Percentiles rank a stretch among this genome's conserved stretches.
Conservation (phyloP, 2,329 filamentous ascomycete species). For the Ustilaginoidea virens region DNA sequence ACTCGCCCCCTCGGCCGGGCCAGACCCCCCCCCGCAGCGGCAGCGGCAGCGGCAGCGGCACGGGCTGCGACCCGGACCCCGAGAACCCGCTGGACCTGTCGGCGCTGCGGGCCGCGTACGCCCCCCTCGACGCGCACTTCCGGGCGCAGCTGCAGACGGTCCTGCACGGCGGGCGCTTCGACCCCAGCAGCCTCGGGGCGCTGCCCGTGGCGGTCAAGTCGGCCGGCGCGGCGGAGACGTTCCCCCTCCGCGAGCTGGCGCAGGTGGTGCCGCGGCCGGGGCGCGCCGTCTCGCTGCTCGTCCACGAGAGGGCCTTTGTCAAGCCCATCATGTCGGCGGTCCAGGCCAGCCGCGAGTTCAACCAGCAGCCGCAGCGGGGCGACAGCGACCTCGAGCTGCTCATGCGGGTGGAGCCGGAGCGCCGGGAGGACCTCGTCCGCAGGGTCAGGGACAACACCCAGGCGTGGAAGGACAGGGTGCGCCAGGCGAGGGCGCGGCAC, state of each 20-base stretch:
- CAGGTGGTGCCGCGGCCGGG: conserved; percentile 33
- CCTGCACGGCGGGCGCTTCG: conserved; percentile 33
- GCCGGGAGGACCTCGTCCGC: conserved; percentile 28
- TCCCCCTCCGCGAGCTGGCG: conserved; percentile 38
- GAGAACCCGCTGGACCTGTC: conserved; percentile 33
- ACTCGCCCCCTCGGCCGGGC: conserved; percentile 12
- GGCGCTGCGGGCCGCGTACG: conserved; percentile 29
- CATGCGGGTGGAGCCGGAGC: conserved; percentile 36
- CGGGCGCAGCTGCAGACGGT: conserved; percentile 24
- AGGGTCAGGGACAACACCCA: conserved; percentile 30
- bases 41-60: conserved; percentile 8
- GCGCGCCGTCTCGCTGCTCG: conserved; percentile 24
- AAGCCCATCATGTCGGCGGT: conserved; percentile 41
- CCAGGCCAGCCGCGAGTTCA: conserved; percentile 35
- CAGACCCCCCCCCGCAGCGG: conserved; percentile 7
- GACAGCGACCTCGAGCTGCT: conserved; percentile 44
- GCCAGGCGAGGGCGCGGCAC: conserved; percentile 29
- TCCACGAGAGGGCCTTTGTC: conserved; percentile 27
- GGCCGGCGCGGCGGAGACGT: conserved; percentile 14
- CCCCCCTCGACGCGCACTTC: conserved; percentile 26
- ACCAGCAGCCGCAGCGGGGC: conserved; percentile 44
- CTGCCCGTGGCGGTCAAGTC: conserved; percentile 24
- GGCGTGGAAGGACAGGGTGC: conserved; percentile 33
- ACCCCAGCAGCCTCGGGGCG: conserved; percentile 31
- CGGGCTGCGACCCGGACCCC: conserved; percentile 16